Percentiles rank a stretch among this genome's conserved stretches.
phyloP scores from a whole-genome alignment of 1,284 basidiomycete species.

The Ceratobasidium theobromae region DNA sequence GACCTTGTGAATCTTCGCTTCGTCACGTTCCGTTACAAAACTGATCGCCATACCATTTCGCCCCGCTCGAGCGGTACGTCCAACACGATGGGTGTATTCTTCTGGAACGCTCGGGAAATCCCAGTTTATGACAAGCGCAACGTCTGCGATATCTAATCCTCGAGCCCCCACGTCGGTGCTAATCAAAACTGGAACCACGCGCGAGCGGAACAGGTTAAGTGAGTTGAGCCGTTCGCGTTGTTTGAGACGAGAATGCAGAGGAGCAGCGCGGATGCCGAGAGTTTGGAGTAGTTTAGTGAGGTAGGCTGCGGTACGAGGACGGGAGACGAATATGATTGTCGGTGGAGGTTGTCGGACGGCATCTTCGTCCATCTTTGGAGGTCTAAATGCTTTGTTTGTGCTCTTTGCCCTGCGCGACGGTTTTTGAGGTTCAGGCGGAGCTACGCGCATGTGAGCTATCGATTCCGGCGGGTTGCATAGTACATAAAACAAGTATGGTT shows the following conservation, averaged over 20 bases:
- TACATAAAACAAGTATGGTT: constrained; percentile 89
- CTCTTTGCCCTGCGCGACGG: constrained; percentile 41
- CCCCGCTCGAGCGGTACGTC: constrained; percentile 91
- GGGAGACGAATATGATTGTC: constrained; percentile 94
- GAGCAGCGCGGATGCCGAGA: constrained; percentile 80
- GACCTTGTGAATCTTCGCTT: constrained; percentile 79
- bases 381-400: constrained; percentile 37
- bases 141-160: constrained; percentile 93
- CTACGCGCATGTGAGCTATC: constrained; percentile 64
- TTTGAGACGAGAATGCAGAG: constrained; percentile 90
- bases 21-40: constrained; percentile 91
- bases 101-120: constrained; percentile 81
- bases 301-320: constrained; percentile 86
- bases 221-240: constrained; percentile 86
- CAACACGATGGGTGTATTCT: constrained; percentile 62
- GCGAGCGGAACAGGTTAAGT: constrained; percentile 83
- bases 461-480: constrained; percentile 86
- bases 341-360: constrained; percentile 67
- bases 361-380: constrained; percentile 39
- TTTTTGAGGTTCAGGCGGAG: constrained; percentile 52
- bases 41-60: constrained; percentile 87
- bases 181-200: constrained; percentile 86
- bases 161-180: constrained; percentile 95
- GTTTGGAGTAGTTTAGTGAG: constrained; percentile 79
- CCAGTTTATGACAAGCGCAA: constrained; percentile 96